Base-by-base conservation (phyloP, 176 grass and related monocot genomes). In the Oryza longistaminata region DNA sequence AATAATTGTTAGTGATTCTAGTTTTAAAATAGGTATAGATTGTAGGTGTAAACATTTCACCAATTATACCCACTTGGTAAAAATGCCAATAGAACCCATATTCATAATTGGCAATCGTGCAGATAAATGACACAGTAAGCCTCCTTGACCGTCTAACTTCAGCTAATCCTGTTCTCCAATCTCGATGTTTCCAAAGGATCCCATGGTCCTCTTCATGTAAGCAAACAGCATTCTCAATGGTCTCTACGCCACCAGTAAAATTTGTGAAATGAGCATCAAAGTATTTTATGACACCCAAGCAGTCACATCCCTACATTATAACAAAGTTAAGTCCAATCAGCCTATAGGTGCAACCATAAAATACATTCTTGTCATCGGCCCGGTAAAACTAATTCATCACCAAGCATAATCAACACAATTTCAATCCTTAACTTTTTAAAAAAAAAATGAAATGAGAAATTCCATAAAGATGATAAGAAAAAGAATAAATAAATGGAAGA, bases 181-280 rank as follows among this genome's bases (percentile, higher is more conserved):
- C 96, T 88, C 96, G 96, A 84, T 99, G 96, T 85, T 99, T 99
- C 96, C 96, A 99, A 66, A 99, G 91, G 78, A 99, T 99, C 40
- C 93, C 96, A 37, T 99, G 93, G 62, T 99, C 96, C 78, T 99
- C 93, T 87, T 99, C 96, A 70, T 96, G 93, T 86, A 99, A 88
- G 80, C 96, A 99, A 37, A 96, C 96, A 68, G 90, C 95, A 52
- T 99, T 99, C 78, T 99, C 96, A 86, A 96, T 96, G 78, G 93
- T 96, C 86, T 99, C 96, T 14, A 96, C 86, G n/a, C 92, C 88
- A 82, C 93, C 96, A 44, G 96, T 96, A 79, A 96, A 99, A 76
- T 99, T 96, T 52, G 93, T 94, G 42, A 96, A 99, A 83, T 99
- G 96, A 44, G 96, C 88, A 87, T 99, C 96, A 93, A 99, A 99